A percentile compares a stretch with the other conserved stretches of the same genome.
Conservation (phyloP, 2,329 filamentous ascomycete species). For the Berkeleyomyces basicola region DNA sequence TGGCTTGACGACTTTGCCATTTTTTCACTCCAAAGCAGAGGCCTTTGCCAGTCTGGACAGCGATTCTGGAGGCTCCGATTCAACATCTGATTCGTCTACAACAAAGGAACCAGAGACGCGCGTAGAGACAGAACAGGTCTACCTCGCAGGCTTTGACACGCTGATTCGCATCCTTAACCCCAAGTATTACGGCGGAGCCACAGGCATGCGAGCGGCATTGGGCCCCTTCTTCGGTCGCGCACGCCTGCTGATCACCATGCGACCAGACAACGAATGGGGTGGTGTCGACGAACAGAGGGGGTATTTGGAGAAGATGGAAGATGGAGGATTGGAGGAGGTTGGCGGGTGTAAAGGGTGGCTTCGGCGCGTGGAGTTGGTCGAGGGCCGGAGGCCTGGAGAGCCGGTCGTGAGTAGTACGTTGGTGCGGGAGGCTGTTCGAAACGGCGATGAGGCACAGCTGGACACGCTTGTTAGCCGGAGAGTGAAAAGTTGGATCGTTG, state of each 20-base stretch:
- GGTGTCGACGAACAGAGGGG: slow-evolving; percentile 24
- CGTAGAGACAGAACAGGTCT: slow-evolving; percentile 36
- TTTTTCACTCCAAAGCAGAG: slow-evolving; percentile 54
- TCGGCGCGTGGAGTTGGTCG: slow-evolving; percentile 40
- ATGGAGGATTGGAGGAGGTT: slow-evolving; percentile 14
- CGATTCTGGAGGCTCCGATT: slow-evolving; percentile 24
- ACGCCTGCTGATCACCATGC: slow-evolving; percentile 44
- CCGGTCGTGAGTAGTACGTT: slow-evolving; percentile 40
- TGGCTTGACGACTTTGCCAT: slow-evolving; percentile 53
- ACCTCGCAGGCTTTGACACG: slow-evolving; percentile 62
- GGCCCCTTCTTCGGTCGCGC: slow-evolving; percentile 47
- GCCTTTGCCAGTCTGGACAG: slow-evolving; percentile 31
- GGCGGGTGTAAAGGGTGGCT: slow-evolving; percentile 32
- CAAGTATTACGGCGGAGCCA: slow-evolving; percentile 43
- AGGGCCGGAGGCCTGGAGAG: background rate
- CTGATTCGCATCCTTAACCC: slow-evolving; percentile 54
- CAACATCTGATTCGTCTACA: slow-evolving; percentile 2
- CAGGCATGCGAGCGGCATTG: slow-evolving; percentile 25
- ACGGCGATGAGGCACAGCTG: slow-evolving; percentile 30
- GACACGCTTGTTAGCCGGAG: slow-evolving; percentile 36
- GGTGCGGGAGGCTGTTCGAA: slow-evolving; percentile 28
- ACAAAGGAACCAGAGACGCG: background rate
- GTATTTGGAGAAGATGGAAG: slow-evolving; percentile 34
- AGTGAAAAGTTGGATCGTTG: slow-evolving; percentile 41
- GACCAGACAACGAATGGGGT: slow-evolving; percentile 46